Conservation (phyloP, 345 rosid genomes). For the Salix arbutifolia region DNA sequence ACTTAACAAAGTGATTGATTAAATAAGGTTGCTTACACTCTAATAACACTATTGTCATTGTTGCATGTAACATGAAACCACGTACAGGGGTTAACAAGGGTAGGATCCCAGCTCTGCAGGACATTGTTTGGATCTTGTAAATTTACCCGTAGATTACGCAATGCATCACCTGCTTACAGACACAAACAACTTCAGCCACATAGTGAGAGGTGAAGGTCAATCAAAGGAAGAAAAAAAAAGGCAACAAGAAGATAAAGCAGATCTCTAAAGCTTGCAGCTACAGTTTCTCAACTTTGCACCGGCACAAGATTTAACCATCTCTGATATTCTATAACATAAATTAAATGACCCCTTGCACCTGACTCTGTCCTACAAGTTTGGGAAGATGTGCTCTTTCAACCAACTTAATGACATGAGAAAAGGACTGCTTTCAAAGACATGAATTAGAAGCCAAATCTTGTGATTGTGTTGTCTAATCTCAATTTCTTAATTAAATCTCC, state of each 20-base stretch:
- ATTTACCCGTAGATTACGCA: constrained; percentile 26
- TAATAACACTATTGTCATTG: constrained; percentile 36
- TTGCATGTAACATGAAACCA: constrained; percentile 47
- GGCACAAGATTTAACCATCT: background rate
- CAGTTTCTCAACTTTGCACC: background rate
- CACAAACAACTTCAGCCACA: background rate
- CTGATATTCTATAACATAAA: background rate
- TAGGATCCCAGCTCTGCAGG: constrained; percentile 44
- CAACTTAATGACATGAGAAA: background rate
- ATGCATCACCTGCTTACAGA: constrained; percentile 33
- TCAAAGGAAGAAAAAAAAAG: background rate
- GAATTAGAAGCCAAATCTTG: background rate
- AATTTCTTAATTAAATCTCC: background rate
- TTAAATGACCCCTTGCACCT: background rate
- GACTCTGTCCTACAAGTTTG: background rate
- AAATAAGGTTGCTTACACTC: constrained; percentile 31
- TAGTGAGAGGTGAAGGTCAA: background rate
- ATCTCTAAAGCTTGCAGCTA: background rate
- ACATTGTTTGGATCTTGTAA: constrained; percentile 31
- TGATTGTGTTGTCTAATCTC: background rate
- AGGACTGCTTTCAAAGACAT: background rate
- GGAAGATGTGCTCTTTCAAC: background rate
- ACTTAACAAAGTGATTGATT: background rate
- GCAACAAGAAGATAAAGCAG: background rate
- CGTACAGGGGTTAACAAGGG: constrained; percentile 35